phyloP scores from a whole-genome alignment of 2,329 filamentous ascomycete species.

The Talaromyces sp. region DNA sequence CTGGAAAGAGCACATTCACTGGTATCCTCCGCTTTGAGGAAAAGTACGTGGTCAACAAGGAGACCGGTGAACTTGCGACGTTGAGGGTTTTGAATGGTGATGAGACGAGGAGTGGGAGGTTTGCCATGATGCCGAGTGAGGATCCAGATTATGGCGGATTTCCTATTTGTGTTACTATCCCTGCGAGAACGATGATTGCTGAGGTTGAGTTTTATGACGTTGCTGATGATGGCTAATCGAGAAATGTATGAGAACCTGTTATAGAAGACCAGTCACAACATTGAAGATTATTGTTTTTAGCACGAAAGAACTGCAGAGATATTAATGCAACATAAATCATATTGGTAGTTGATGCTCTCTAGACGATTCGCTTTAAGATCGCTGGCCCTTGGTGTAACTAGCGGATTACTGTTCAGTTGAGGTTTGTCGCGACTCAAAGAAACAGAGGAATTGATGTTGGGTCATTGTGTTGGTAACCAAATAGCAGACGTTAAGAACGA shows the following conservation, averaged over 20 bases:
- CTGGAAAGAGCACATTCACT: not conserved
- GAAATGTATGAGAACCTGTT: not conserved
- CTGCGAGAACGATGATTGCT: slow-evolving; percentile 50
- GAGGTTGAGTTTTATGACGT: slow-evolving; percentile 19
- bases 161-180: slow-evolving; percentile 56
- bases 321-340: not conserved
- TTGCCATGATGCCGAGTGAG: slow-evolving; percentile 57
- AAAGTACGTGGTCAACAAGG: not conserved
- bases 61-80: not conserved
- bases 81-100: not conserved
- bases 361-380: too few relatives aligned
- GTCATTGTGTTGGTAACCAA: too few relatives aligned
- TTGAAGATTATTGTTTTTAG: not conserved
- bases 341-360: not conserved
- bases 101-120: not conserved
- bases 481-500: not conserved
- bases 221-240: slow-evolving; percentile 8
- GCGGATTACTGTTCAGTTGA: too few relatives aligned
- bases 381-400: too few relatives aligned
- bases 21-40: not conserved
- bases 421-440: too few relatives aligned
- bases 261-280: not conserved
- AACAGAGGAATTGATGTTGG: too few relatives aligned
- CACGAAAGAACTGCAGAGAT: not conserved
- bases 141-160: slow-evolving; percentile 58